Base-by-base conservation (phyloP, 148 eudicot species). In the Vaccinium darrowii region DNA sequence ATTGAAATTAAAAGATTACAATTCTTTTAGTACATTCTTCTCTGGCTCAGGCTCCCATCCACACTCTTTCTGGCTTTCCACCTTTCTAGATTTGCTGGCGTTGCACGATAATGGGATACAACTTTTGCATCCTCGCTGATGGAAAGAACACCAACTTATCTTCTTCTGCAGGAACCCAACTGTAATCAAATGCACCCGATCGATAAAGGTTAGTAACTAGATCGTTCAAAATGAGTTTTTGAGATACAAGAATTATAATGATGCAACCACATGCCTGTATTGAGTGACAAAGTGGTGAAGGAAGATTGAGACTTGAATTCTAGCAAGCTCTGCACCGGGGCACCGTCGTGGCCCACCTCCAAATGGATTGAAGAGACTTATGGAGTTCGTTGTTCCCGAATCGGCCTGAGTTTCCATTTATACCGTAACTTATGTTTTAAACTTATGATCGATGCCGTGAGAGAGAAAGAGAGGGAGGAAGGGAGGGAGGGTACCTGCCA, bases 291-390 rank as follows among this genome's bases (percentile, higher is more conserved):
- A 75, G 86, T 92, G 99, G 80, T 97, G 99, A 63, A 97, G 98
- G 89, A 97, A 97, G 78, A 97, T 94, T 0, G 97, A 92, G 72
- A 93, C 91, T 58, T 90, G 93, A 0, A 91, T 98, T 81, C 96
- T 90, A 49, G 95, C 95, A 8, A 97, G 92, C 91, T 97, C 99
- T 63, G 92, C 92, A 19, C 99, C 99, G 0, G 99, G 99, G 78
- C 99, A 97, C 76, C 94, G 88, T 87, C 99, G 89, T 1, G 98
- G 98, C 23, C 99, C 99, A 4, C 99, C 99, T 69, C 99, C 99
- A 79, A 97, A 97, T 1, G 99, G 99, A 5, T 92, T 88, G 90
- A 91, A 97, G 18, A 86, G 83, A 39, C 87, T 90, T 8, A 88
- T 83, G 0, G 95, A 85, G 86, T 90, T 30, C 33, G 33, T 85